Evolutionary conservation across 129 eudicot genomes (phyloP).

Genomic region (Apium graveolens): DNA sequence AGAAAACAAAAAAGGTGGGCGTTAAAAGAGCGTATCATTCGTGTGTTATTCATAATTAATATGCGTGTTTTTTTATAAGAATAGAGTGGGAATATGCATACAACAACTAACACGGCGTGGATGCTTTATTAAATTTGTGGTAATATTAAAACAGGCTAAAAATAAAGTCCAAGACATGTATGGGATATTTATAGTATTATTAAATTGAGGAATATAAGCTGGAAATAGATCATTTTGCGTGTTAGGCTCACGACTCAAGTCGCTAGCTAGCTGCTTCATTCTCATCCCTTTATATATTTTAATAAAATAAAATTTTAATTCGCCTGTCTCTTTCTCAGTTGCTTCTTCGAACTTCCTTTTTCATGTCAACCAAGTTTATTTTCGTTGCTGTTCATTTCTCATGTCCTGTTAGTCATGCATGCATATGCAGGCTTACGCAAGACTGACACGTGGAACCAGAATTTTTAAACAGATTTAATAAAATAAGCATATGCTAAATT

Average conservation of each 20-base stretch:
- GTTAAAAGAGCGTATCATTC: background rate
- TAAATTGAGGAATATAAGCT: background rate
- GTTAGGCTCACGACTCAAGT: conserved; percentile 1
- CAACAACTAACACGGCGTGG: too few relatives aligned
- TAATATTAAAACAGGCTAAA: background rate
- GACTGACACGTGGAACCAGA: too few relatives aligned
- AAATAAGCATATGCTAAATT: too few relatives aligned
- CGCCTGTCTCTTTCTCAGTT: background rate
- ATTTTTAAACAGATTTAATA: too few relatives aligned
- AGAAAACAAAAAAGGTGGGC: conserved; percentile 15
- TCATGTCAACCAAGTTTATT: background rate
- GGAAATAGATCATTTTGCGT: background rate
- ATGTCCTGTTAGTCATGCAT: background rate
- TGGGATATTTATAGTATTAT: background rate
- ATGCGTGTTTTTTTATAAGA: background rate
- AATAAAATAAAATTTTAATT: background rate
- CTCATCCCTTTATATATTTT: background rate
- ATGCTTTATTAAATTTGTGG: too few relatives aligned
- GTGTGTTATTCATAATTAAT: background rate
- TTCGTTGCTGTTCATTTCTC: background rate
- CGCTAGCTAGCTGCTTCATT: background rate
- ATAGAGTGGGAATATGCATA: too few relatives aligned
- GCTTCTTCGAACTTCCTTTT: background rate
- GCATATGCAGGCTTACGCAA: too few relatives aligned
- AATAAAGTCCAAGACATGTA: background rate